Evolutionary conservation across 192 early-diverging fungal species (phyloP), one percentile per base, ranked within the genome.

Genomic region (Podila minutissima): DNA sequence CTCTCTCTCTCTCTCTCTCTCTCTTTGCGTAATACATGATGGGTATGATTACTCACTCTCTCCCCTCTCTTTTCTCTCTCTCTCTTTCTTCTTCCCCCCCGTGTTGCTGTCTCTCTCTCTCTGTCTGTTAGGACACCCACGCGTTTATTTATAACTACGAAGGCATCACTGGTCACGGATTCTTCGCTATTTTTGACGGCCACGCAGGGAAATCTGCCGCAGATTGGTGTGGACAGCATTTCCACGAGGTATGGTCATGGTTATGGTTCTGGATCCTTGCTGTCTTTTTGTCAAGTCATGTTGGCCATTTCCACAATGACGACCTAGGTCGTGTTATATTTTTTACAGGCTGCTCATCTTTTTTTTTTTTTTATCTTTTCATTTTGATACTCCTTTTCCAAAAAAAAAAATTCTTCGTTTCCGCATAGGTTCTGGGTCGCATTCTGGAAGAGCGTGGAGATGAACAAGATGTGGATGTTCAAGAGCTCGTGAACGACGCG

Each of bases 101-200:
- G 31, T 49, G 66, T 49, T 65, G 37, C n/a, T 60, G 32, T 29
- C 29, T n/a, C n/a, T n/a, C n/a, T n/a, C n/a, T n/a, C n/a, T 67
- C 32, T 69, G 38, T 48, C 41, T 35, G 49, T 55, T 83, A 85
- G 90, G 98, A 99, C 84, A 92, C 98, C 17, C 97, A 99, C 81
- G 88, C 88, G 10, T 94, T 87, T 82, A 83, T 94, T 67, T 92
- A 95, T 74, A 90, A 95, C 81, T 99, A 94, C 86, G 90, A 88
- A 38, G 91, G 90, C 65, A 88, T 94, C 66, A 75, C 85, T 59
- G 94, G 95, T 61, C 92, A 95, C 82, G 93, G 93, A 10, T 96
- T 95, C 67, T 97, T 98, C 90, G 96, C 96, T 29, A 92, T 99
- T 53, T 99, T 94, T 83, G 98, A 99, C 74, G 98, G 98, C 31